phyloP scores from a whole-genome alignment of 345 rosid genomes.

The Eucalyptus polyanthemos region DNA sequence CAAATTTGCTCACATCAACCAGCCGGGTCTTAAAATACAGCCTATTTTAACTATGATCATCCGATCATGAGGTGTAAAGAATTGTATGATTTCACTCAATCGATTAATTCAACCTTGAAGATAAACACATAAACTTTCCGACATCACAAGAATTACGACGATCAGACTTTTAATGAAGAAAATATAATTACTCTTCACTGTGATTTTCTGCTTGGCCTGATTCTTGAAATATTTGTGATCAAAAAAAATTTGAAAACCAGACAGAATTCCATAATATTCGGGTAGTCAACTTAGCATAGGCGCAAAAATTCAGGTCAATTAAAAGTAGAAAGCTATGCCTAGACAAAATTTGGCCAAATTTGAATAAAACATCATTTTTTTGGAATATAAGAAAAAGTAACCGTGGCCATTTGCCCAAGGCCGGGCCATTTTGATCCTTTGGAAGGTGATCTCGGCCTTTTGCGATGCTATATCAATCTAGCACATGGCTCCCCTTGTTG shows the following conservation, averaged over 20 bases:
- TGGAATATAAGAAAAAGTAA: neutral
- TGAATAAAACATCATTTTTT: too few relatives aligned
- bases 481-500: neutral
- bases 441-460: neutral
- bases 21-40: neutral
- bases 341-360: neutral
- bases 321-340: neutral
- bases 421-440: neutral
- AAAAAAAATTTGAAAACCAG: too few relatives aligned
- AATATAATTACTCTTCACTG: neutral
- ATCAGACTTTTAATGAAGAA: too few relatives aligned
- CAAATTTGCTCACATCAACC: neutral
- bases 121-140: neutral
- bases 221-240: neutral
- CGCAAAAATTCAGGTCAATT: neutral
- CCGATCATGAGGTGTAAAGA: neutral
- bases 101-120: neutral
- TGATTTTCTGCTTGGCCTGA: neutral
- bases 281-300: neutral
- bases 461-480: neutral
- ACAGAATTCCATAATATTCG: neutral
- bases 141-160: accelerated
- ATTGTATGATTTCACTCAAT: too few relatives aligned
- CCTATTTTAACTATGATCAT: neutral
- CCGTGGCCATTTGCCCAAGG: neutral